Conservation (phyloP, 345 rosid species). For the Salix koriyanagi region DNA sequence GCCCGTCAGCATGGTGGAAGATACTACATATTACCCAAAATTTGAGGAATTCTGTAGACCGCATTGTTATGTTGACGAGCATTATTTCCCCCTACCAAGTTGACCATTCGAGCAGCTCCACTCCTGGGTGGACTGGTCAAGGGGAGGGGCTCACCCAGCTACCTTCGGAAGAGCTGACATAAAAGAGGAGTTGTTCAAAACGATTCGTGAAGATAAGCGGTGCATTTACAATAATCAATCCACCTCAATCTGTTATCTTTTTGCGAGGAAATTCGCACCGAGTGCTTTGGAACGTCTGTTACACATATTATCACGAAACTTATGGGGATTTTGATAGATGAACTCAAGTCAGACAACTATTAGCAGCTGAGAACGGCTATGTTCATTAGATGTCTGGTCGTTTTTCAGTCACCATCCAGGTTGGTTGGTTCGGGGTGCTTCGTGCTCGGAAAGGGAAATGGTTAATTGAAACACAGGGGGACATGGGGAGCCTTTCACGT, state of each 20-base stretch:
- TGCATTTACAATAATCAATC: conserved; percentile 60
- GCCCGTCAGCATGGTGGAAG: conserved; percentile 72
- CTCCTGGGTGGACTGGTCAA: conserved; percentile 91
- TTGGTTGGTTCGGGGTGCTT: background rate
- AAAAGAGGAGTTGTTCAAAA: conserved; percentile 57
- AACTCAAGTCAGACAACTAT: background rate
- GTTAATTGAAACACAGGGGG: too few relatives aligned
- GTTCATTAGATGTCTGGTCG: background rate
- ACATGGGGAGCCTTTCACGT: too few relatives aligned
- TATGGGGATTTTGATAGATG: conserved; percentile 33
- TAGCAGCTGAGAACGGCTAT: background rate
- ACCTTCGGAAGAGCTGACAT: conserved; percentile 74
- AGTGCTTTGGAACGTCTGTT: conserved; percentile 68
- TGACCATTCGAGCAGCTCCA: conserved; percentile 58
- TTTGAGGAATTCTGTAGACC: conserved; percentile 74
- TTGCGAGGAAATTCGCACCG: conserved; percentile 84
- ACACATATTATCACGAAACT: conserved; percentile 28
- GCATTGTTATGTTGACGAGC: conserved; percentile 91
- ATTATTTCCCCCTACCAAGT: conserved; percentile 93
- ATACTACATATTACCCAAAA: conserved; percentile 54
- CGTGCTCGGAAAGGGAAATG: too few relatives aligned
- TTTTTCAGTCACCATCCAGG: background rate
- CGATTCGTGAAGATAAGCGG: conserved; percentile 29
- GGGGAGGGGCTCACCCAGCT: conserved; percentile 93
- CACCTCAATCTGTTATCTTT: conserved; percentile 50